Evolutionary conservation across 2,329 filamentous ascomycete genomes (phyloP).

Genomic region (Paraconiothyrium sp.): DNA sequence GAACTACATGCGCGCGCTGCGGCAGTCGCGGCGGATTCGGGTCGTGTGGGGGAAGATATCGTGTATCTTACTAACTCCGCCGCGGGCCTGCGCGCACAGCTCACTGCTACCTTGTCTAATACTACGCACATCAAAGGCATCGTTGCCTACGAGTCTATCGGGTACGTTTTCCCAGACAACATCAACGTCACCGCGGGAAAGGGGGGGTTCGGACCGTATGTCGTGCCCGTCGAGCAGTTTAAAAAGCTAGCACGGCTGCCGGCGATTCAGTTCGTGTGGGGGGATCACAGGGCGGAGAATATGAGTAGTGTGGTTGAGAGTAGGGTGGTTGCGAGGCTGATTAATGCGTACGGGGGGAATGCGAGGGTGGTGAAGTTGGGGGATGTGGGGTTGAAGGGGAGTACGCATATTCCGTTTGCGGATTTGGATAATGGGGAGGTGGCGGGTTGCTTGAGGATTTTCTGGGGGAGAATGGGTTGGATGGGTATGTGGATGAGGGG

Average conservation of each 20-base stretch:
- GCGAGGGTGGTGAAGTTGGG: constrained; percentile 34
- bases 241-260: constrained; percentile 34
- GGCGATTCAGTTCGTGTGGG: constrained; percentile 36
- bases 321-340: constrained; percentile 27
- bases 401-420: constrained; percentile 39
- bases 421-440: constrained; percentile 36
- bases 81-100: constrained; percentile 31
- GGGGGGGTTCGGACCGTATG: constrained; percentile 34
- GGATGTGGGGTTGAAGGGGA: constrained; percentile 32
- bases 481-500: constrained; percentile 28
- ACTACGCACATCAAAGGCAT: constrained; percentile 39
- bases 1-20: constrained; percentile 33
- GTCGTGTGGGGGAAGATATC: constrained; percentile 29
- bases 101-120: constrained; percentile 33
- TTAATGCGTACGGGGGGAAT: constrained; percentile 39
- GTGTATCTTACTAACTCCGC: constrained; percentile 39
- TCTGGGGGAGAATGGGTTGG: constrained; percentile 30
- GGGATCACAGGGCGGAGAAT: constrained; percentile 35
- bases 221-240: constrained; percentile 33
- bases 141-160: constrained; percentile 37
- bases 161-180: constrained; percentile 39
- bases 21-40: constrained; percentile 36
- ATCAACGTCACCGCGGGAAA: constrained; percentile 30
- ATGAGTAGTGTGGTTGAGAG: constrained; percentile 25
- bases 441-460: constrained; percentile 30